Base-by-base conservation (phyloP, 805 yeast genomes). In the Candida lessepsii region DNA sequence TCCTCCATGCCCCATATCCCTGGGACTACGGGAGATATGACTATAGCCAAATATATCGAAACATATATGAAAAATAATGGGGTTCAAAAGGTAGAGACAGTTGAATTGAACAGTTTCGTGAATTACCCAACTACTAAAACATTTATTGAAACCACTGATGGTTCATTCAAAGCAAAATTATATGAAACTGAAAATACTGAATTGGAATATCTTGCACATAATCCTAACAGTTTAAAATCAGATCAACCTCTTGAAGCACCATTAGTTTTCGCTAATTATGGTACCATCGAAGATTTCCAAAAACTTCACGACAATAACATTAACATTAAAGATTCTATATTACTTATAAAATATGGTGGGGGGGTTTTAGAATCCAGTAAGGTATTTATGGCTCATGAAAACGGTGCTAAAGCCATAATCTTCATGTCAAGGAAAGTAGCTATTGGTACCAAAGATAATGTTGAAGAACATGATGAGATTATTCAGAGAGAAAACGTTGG, bases 1-100 rank as follows among this genome's bases (percentile, higher is more conserved):
- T 80, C 90, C 19, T 75, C 85, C 6, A 78, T 88, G 80, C 88
- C 96, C 2, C 97, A 89, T 57, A 61, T 83, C 48, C 80, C 96
- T 0, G 98, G 98, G 3, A 83, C 97, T 2, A 76, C 79, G 11
- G 98, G 96, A 14, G 96, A 88, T 58, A 60, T 79, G 44, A 75
- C 91, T 0, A 62, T 89, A 26, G 81, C 88, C 2, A 70, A 74
- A 42, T 88, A 82, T 55, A 67, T 90, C 11, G 70, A 77, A 44
- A 75, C 74, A 17, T 75, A 76, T 35, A 78, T 85, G 61, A 56
- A 61, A 16, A 73, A 78, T 38, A 77, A 80, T 46, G 85, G 86
- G 2, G 45, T 89, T 15, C 62, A 65, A 20, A 44, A 61, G 2
- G 71, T 78, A 4, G 80, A 78, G 30, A 73, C 77, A 34, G 64